Evolutionary conservation across 202 grass and related monocot species (phyloP), one percentile per base, ranked within the genome.

Genomic region (Saccharum hybrid): DNA sequence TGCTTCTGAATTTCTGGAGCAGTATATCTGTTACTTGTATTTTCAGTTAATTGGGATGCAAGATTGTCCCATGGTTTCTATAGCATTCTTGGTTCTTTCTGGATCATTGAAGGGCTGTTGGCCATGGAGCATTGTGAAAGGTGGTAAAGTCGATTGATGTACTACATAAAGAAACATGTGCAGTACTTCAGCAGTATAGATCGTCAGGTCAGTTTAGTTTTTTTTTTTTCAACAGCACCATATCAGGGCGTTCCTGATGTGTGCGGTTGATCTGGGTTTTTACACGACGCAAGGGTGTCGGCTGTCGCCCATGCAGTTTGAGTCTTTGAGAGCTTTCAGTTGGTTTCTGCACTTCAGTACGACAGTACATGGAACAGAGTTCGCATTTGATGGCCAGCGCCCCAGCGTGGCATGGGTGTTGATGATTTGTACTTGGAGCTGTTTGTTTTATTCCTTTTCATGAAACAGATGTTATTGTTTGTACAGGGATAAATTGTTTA

Each of bases 1-100:
- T 97, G 94, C 73, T 97, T 97, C 82, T 97, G 63, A 91, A 48
- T 65, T 67, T 42, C 7, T 72, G 28, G 12, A 10, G 19, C 10
- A 26, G 51, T 57, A 13, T 5, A 75, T 8, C 8, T 43, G 3
- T 63, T 80, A 26, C 16, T 18, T 71, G n/a, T 77, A 70, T 72
- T 68, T 77, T 81, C 23, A 65, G 64, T 57, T 82, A 79, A 16
- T 87, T 87, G 77, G 70, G 61, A 30, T 82, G 66, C 52, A 22
- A 71, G 69, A 77, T 60, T 82, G 78, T 41, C 59, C n/a, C 28
- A 11, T 86, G 68, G 68, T 52, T 83, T 79, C 21, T 15, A 11
- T 37, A 2, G 9, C 60, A 16, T 48, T 31, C 14, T 26, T 77
- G 64, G 52, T 65, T 82, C 31, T 73, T 66, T 64, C 19, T 7